Evolutionary conservation across 805 yeast genomes (phyloP).

Genomic region (Candida michaelii): DNA sequence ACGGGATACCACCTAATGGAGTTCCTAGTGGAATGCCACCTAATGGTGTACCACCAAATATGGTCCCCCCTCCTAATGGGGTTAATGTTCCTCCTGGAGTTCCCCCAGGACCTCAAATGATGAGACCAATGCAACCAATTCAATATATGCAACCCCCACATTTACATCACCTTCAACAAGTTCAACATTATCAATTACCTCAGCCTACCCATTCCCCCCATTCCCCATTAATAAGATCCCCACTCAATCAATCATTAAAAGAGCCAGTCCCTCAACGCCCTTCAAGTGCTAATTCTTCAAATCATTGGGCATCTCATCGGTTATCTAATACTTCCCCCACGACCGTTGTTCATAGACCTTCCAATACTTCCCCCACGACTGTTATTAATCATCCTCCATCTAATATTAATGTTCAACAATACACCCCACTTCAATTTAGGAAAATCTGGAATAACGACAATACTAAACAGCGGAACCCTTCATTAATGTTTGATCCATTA

Average conservation of each 20-base stretch:
- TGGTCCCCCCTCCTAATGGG: too few species aligned
- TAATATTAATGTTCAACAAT: conserved; percentile 19
- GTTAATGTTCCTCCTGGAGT: too few species aligned
- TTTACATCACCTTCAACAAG: conserved; percentile 4
- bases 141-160: conserved; percentile 8
- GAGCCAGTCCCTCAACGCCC: conserved; percentile 10
- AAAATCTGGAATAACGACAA: conserved; percentile 29
- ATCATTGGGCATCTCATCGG: conserved; percentile 1
- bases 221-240: conserved; percentile 1
- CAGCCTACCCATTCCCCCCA: conserved; percentile 2
- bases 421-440: conserved; percentile 32
- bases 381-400: background rate
- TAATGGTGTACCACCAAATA: too few species aligned
- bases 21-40: too few species aligned
- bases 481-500: conserved; percentile 50
- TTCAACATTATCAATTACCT: conserved; percentile 7
- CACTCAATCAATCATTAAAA: conserved; percentile 2
- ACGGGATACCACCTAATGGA: background rate
- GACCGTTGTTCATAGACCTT: conserved; percentile 5
- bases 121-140: conserved; percentile 3
- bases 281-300: background rate
- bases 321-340: conserved; percentile 11
- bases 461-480: conserved; percentile 44
- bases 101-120: conserved; percentile 5
- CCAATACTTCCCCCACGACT: conserved; percentile 7